Conservation (phyloP, 106 monocot genomes). For the Phalaenopsis aphrodite region DNA sequence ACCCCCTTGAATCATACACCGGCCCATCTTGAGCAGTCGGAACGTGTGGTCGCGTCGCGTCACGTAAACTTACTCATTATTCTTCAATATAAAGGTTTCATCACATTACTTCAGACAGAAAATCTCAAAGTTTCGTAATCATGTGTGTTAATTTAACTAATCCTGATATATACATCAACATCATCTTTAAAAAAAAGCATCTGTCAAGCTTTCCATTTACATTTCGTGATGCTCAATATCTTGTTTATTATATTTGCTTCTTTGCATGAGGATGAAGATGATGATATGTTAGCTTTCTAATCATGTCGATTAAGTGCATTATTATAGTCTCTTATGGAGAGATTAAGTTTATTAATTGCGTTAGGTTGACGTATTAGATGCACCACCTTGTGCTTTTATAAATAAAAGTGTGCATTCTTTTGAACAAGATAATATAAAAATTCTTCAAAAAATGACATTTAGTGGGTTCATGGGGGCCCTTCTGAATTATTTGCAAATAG, state of each 20-base stretch:
- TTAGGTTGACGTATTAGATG: not conserved
- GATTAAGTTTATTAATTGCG: not conserved
- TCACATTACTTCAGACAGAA: too few relatives aligned
- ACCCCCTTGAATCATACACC: too few relatives aligned
- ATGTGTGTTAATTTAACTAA: not conserved
- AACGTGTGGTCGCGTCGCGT: too few relatives aligned
- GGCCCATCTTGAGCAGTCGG: too few relatives aligned
- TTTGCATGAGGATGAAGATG: conserved; percentile 3
- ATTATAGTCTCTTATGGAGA: not conserved
- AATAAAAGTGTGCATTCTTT: not conserved
- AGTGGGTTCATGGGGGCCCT: not conserved
- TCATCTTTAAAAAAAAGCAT: not conserved
- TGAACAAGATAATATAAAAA: not conserved
- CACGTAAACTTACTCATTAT: too few relatives aligned
- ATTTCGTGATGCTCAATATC: not conserved
- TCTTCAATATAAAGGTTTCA: too few relatives aligned
- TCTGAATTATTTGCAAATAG: not conserved
- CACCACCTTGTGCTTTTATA: not conserved
- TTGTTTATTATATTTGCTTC: not conserved
- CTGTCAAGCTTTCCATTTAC: not conserved
- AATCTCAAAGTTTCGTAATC: too few relatives aligned
- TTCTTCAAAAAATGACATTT: not conserved
- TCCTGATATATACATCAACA: not conserved
- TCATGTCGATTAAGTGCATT: not conserved
- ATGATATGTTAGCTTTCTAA: not conserved